Conservation (phyloP, 1,284 basidiomycete genomes). For the Trichosporon sp. region DNA sequence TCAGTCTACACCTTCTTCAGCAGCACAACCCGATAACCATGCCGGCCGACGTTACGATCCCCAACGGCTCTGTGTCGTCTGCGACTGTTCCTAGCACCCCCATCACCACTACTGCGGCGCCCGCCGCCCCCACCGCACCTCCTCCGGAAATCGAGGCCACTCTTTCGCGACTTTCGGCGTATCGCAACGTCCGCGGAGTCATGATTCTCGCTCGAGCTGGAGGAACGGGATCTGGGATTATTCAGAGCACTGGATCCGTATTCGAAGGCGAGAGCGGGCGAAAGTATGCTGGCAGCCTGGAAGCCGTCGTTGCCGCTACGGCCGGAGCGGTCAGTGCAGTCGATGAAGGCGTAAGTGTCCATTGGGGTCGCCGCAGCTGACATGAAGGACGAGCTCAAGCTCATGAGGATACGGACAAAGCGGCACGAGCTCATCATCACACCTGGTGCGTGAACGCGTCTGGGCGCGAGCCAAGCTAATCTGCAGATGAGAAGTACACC, state of each 20-base stretch:
- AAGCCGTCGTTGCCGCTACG: constrained; percentile 70
- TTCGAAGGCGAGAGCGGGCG: constrained; percentile 81
- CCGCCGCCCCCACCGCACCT: constrained; percentile 39
- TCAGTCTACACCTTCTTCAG: background rate
- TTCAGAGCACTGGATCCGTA: constrained; percentile 74
- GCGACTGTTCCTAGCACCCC: background rate
- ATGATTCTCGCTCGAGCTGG: constrained; percentile 65
- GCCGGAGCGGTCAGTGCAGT: constrained; percentile 61
- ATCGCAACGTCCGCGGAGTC: constrained; percentile 81
- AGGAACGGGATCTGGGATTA: constrained; percentile 54
- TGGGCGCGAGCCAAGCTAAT: constrained; percentile 5
- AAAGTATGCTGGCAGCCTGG: constrained; percentile 73
- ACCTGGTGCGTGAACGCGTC: constrained; percentile 60
- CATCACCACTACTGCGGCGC: constrained; percentile 2
- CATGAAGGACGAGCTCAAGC: constrained; percentile 74
- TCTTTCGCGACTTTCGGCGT: constrained; percentile 66
- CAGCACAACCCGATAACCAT: background rate
- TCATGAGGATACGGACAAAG: constrained; percentile 84
- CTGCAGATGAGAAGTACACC: constrained; percentile 70
- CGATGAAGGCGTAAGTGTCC: constrained; percentile 29
- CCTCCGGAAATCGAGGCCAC: constrained; percentile 73
- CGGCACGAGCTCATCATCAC: constrained; percentile 91
- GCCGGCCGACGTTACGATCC: background rate
- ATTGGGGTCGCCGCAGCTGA: background rate
- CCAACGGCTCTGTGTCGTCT: background rate